Base-by-base conservation (phyloP, 768 basidiomycete genomes). In the Lepiota subincarnata region DNA sequence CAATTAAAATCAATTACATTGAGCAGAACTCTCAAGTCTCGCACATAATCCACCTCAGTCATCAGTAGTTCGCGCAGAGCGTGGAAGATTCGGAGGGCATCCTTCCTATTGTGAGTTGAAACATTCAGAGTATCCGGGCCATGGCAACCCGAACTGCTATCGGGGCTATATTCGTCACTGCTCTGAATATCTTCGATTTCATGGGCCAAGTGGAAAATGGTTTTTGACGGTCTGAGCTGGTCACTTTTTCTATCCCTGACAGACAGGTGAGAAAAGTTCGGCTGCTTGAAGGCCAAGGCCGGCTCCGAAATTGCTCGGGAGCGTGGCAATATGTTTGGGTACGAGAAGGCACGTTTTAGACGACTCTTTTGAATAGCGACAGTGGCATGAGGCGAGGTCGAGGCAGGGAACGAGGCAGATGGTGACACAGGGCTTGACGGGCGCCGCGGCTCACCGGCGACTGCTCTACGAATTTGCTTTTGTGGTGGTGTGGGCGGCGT, bases 21-120 rank as follows among this genome's bases (percentile, higher is more conserved):
- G 52, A 92, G 87, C 40, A 98, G 76, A 7, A 79, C 79, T 56
- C 83, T 80, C 61, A 98, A 69, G 68, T 95, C 92, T 48, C 76
- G 66, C 7, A 93, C 76, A 66, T 98, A 98, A 6, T 83, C 82
- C 16, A 82, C 73, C 72, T 98, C 96, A 0, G 93, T 95, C 53
- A 81, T 75, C 20, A 98, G 76, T 37, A 98, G 73, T 69, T 98
- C 96, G 59, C 83, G 76, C 46, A 98, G 78, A 5, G 92, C 88
- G 62, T 97, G 86, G 57, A 79, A 86, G 51, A 73, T 77, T 45
- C 82, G 66, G 12, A 74, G 59, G 34, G 72, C 63, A 44, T 85
- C 83, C 60, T 77, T 81, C 37, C 55, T 56, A 57, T 65, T 72
- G 53, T 70, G 69, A 18, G 35, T 42, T 64, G 65, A 66, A 26